These are phyloP conservation scores for Yamadazyma pseudoaaseri DNA, from an alignment of 1,139 yeast species.

Conservation along the genomic window DNA sequence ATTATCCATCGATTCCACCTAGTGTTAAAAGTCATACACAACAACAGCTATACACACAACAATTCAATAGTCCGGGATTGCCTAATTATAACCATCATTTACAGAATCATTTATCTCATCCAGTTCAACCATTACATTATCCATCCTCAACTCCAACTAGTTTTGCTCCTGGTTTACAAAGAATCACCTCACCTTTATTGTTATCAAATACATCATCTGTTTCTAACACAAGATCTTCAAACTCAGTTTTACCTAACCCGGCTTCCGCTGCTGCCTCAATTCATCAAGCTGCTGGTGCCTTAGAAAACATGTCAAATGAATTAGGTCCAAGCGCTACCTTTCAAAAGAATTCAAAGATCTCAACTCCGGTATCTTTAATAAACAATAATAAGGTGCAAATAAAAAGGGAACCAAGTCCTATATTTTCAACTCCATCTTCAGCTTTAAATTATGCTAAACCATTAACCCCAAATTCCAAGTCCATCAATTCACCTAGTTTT, in stretches of 20 bases:
- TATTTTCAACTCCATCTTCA: conserved; percentile 35
- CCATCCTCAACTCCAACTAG: conserved; percentile 71
- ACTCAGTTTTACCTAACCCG: conserved; percentile 4
- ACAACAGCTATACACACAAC: conserved; percentile 9
- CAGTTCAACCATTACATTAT: conserved; percentile 58
- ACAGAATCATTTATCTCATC: conserved; percentile 22
- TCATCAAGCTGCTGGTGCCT: conserved; percentile 58
- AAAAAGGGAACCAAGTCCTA: conserved; percentile 19
- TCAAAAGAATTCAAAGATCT: conserved; percentile 18
- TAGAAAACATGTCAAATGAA: conserved; percentile 54
- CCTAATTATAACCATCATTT: conserved; percentile 14
- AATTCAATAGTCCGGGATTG: conserved; percentile 11
- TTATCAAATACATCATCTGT: conserved; percentile 46
- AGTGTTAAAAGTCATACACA: not conserved
- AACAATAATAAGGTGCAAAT: conserved; percentile 15
- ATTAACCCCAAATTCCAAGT: conserved; percentile 18
- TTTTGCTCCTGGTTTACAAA: conserved; percentile 62
- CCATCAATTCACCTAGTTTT: conserved; percentile 39
- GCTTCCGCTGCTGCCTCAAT: conserved; percentile 20
- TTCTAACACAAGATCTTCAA: conserved; percentile 32
- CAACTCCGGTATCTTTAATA: conserved; percentile 28
- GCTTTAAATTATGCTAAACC: conserved; percentile 25
- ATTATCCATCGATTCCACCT: conserved; percentile 1
- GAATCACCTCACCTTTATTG: conserved; percentile 64
- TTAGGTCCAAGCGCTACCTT: conserved; percentile 48